phyloP scores from a whole-genome alignment of 2,329 filamentous ascomycete species.

The Apiospora malaysiana region DNA sequence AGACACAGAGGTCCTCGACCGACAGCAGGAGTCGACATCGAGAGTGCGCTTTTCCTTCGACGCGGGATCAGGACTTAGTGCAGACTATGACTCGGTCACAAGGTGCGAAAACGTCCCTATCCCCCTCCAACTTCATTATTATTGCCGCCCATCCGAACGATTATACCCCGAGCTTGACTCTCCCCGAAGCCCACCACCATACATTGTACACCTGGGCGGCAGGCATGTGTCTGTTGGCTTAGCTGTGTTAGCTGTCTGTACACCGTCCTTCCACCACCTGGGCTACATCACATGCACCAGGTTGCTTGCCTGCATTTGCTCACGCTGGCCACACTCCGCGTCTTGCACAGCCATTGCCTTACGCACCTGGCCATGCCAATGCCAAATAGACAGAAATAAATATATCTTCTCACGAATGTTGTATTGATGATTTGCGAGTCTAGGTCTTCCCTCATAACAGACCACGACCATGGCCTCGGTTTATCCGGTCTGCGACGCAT shows the following conservation, averaged over 20 bases:
- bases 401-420: slow-evolving; percentile 19
- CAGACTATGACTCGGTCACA: slow-evolving; percentile 73
- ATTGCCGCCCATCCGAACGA: slow-evolving; percentile 4
- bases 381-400: slow-evolving; percentile 18
- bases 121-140: slow-evolving; percentile 11
- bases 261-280: not conserved
- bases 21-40: slow-evolving; percentile 53
- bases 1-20: slow-evolving; percentile 38
- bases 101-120: slow-evolving; percentile 62
- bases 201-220: slow-evolving; percentile 2
- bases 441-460: slow-evolving; percentile 81
- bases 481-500: slow-evolving; percentile 90
- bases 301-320: slow-evolving; percentile 20
- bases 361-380: slow-evolving; percentile 10
- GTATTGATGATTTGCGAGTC: slow-evolving; percentile 33
- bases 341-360: slow-evolving; percentile 8
- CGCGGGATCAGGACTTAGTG: slow-evolving; percentile 61
- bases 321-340: slow-evolving; percentile 4
- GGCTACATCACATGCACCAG: slow-evolving; percentile 25
- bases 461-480: slow-evolving; percentile 87
- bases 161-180: slow-evolving; percentile 9
- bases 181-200: slow-evolving; percentile 12
- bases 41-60: slow-evolving; percentile 80
- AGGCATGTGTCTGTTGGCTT: slow-evolving; percentile 4
- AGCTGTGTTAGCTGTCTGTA: slow-evolving; percentile 6